phyloP scores from a whole-genome alignment of 176 grass and related monocot genomes.

The Chloris gayana region DNA sequence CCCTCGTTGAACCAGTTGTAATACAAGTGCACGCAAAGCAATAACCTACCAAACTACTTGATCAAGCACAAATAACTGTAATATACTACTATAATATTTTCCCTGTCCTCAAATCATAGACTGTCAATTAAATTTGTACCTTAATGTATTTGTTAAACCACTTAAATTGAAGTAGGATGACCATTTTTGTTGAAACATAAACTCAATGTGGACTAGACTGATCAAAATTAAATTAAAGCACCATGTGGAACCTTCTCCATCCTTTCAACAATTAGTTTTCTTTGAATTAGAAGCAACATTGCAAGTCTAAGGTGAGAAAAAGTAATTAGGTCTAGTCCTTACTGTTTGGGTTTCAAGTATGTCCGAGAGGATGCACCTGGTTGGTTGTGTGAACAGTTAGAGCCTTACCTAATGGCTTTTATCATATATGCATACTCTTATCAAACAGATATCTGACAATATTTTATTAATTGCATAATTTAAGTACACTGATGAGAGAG shows the following conservation, averaged over 20 bases:
- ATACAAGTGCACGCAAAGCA: too few species aligned
- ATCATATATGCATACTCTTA: neutral
- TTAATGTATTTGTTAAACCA: neutral
- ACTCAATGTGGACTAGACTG: too few species aligned
- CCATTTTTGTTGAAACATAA: neutral
- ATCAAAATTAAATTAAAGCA: too few species aligned
- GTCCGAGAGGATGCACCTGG: neutral
- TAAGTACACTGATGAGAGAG: neutral
- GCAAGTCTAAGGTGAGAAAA: neutral
- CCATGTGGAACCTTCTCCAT: neutral
- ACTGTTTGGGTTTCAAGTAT: neutral
- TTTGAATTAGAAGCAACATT: slow-evolving; percentile 16
- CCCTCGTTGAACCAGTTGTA: too few species aligned
- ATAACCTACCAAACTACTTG: too few species aligned
- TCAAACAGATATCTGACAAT: neutral
- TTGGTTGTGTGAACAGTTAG: neutral
- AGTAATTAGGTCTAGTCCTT: too few species aligned
- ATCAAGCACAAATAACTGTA: too few species aligned
- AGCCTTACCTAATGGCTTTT: neutral
- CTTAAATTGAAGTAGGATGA: neutral
- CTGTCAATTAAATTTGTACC: neutral
- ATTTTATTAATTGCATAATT: neutral
- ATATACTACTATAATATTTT: too few species aligned
- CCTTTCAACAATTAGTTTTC: neutral
- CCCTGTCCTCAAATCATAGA: too few species aligned